Percentiles rank a stretch among this genome's conserved stretches.
Conservation (phyloP, 805 yeast species). For the Alloascoidea hylecoeti region DNA sequence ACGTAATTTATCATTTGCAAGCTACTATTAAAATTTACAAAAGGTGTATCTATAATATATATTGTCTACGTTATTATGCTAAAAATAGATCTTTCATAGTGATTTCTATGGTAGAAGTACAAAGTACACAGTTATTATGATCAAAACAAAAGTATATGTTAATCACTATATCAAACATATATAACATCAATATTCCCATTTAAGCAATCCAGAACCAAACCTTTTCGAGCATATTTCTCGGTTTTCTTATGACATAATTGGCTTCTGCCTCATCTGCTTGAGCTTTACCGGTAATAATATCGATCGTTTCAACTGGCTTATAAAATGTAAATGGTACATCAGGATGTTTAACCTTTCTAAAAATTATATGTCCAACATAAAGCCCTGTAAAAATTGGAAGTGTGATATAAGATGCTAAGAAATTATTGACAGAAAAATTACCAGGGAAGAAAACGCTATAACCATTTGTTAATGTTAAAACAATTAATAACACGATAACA, state of each 20-base stretch:
- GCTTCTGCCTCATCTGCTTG: constrained; percentile 36
- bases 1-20: too few relatives aligned
- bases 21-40: too few relatives aligned
- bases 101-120: too few relatives aligned
- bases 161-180: too few relatives aligned
- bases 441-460: constrained; percentile 46
- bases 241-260: constrained; percentile 18
- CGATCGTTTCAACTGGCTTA: constrained; percentile 42
- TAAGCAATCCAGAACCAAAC: constrained; percentile 37
- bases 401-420: constrained; percentile 61
- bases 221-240: constrained; percentile 23
- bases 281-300: constrained; percentile 44
- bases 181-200: too few relatives aligned
- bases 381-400: constrained; percentile 38
- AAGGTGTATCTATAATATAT: too few relatives aligned
- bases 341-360: too few relatives aligned
- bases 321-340: too few relatives aligned
- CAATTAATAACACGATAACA: constrained; percentile 29
- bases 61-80: too few relatives aligned
- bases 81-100: too few relatives aligned
- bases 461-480: constrained; percentile 61
- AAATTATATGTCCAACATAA: constrained; percentile 42
- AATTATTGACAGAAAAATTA: constrained; percentile 36
- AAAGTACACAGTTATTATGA: too few relatives aligned
- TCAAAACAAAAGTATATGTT: too few relatives aligned